Evolutionary conservation across 805 yeast genomes (phyloP), one percentile per base, ranked within the genome.

Genomic region (Candida dajiaensis): DNA sequence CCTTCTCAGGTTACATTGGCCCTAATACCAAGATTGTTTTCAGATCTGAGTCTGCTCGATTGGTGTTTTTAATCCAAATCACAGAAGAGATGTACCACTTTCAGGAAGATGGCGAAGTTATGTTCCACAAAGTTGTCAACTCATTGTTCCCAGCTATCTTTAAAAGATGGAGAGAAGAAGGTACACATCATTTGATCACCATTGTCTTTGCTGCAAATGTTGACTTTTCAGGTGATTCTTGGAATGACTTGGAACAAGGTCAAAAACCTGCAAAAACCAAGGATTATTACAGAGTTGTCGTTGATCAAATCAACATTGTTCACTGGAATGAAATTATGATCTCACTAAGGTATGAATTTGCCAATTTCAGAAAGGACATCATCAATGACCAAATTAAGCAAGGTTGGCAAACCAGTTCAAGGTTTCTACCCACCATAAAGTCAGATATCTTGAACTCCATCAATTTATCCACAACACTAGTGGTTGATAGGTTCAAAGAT

Each of bases 41-140:
- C 62, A 74, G 99, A 41, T 89, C 97, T 1, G 97, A 92, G 57
- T 83, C 96, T 37, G 95, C 97, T 2, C 78, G 85, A 47, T 69
- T 92, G 47, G 77, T 88, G 15, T 85, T 90, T 42, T 71, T 94
- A 51, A 81, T 94, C 43, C 99, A 94, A 61, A 80, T 90, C 50
- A 86, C 97, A 1, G 77, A 85, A 36, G 99, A 94, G 59, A 94
- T 94, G 97, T 94, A 97, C 95, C 89, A 89, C 63, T 94, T 94
- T 64, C 98, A 94, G 65, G 97, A 90, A 59, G 85, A 85, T 53
- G 99, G 99, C 2, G 97, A 92, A 59, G 85, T 90, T 45, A 78
- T 89, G 78, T 92, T 92, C 63, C 92, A 90, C 63, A 88, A 89
- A 64, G 78, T 94, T 55, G 89, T 94, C 40, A 90, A 92, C 62